Evolutionary conservation across 495 filamentous ascomycete species (phyloP).

Genomic region (Aspergillus taichungensis): DNA sequence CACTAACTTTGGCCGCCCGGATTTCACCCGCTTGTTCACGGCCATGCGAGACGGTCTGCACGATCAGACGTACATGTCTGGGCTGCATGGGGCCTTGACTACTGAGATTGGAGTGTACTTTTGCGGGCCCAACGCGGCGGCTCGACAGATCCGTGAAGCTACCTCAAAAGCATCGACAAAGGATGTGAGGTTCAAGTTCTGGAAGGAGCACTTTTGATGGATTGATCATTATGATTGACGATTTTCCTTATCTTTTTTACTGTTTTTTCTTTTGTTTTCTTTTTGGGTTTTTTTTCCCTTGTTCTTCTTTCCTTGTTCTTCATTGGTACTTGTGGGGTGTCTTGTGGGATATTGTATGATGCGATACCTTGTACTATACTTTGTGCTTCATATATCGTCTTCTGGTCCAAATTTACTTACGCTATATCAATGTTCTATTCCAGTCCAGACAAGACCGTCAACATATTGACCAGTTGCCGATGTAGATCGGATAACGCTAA

Average conservation of each 20-base stretch:
- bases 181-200: constrained; percentile 92
- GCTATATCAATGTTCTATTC: background rate
- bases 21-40: constrained; percentile 74
- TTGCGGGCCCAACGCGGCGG: constrained; percentile 77
- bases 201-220: constrained; percentile 82
- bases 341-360: constrained; percentile 4
- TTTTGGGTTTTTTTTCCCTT: constrained; percentile 1
- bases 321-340: no score
- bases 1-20: constrained; percentile 93
- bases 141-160: constrained; percentile 77
- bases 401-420: background rate
- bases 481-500: no score
- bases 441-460: no score
- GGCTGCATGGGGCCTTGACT: constrained; percentile 56
- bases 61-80: constrained; percentile 74
- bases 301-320: constrained; percentile 5
- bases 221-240: background rate
- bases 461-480: no score
- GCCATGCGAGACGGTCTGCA: constrained; percentile 83
- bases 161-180: constrained; percentile 57
- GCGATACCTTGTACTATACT: constrained; percentile 10
- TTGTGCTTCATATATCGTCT: background rate
- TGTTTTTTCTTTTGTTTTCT: constrained; percentile 1
- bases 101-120: constrained; percentile 97
- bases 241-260: background rate